Conservation (phyloP, 2,329 filamentous ascomycete genomes). For the Sporothrix globosa region DNA sequence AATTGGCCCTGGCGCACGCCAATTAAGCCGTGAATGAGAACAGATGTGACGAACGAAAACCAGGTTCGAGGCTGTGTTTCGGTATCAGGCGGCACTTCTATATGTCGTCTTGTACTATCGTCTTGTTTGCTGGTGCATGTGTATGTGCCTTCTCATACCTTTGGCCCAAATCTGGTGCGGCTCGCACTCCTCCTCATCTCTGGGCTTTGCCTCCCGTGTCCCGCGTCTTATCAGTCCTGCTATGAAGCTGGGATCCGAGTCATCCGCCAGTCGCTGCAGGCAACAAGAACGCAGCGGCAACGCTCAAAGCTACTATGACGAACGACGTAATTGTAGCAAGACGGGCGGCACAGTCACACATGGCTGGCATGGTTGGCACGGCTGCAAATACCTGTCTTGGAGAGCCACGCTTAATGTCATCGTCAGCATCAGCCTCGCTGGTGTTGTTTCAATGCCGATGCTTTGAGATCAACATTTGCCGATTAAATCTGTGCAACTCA, state of each 20-base stretch:
- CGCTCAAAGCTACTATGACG: neutral
- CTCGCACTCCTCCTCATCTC: neutral
- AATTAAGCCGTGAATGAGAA: too few species aligned
- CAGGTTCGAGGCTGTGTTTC: conserved; percentile 11
- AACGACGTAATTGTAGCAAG: neutral
- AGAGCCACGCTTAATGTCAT: neutral
- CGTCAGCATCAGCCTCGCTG: conserved; percentile 19
- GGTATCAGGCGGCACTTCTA: conserved; percentile 3
- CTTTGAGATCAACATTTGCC: too few species aligned
- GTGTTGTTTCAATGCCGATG: neutral
- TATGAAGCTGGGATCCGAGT: conserved; percentile 5
- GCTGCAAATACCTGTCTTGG: neutral
- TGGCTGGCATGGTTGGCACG: conserved; percentile 19
- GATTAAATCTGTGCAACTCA: neutral
- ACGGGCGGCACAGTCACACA: conserved; percentile 1
- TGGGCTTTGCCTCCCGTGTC: neutral
- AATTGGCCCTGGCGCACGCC: neutral
- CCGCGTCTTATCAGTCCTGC: conserved; percentile 1
- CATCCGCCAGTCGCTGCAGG: conserved; percentile 5
- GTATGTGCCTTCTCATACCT: neutral
- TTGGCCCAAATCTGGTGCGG: neutral
- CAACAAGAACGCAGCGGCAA: neutral
- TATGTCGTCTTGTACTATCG: neutral
- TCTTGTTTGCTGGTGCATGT: neutral
- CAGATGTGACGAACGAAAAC: neutral